Evolutionary conservation across 2,329 filamentous ascomycete genomes (phyloP), one percentile per base, ranked within the genome.

Genomic region (Ascochyta lentis): DNA sequence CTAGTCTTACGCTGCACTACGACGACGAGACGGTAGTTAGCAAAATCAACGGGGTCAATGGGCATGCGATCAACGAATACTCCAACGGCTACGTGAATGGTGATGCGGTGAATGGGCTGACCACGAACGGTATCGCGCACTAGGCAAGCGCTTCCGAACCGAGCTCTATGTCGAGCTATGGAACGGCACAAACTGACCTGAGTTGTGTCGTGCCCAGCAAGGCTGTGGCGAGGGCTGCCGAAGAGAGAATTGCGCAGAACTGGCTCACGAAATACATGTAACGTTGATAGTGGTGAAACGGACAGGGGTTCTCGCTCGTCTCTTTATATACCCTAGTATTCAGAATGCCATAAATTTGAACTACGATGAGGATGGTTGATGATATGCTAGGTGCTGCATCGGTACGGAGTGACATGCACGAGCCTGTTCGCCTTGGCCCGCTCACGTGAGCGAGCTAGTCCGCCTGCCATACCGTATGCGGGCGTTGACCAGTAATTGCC

Each of bases 1-100:
- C 64, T 9, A 65, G 62, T 27, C 45, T 73, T 41, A 64, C 59
- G 2, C 45, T 70, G 27, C 66, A 68, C 24, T 73, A 68, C 44
- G 67, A 67, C 46, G 63, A 69, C 44, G 64, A 61, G 39, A 60
- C 49, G 6, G 49, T 55, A 2, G 45, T 24, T 19, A 56, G 56
- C 22, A 60, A 60, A 34, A 35, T 43, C 10, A 56, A 66, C 29
- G 29, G 10, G 12, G 12, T 5, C 29, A 31, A 31, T 48, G 52
- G 45, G 23, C 23, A 40, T 6, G 47, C 42, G 15, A 46, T 38
- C 23, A 59, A 56, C 27, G 51, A 49, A 10, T 34, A 49, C 23
- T 48, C 41, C 6, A 60, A 60, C 13, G 54, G 54, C 24, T 51
- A 55, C 15, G 44, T 48, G 35, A 55, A 49, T 19, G 55, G 55